These are phyloP conservation scores for Monosporozyma unispora DNA, from an alignment of 805 yeast genomes.

Conservation along the genomic window DNA sequence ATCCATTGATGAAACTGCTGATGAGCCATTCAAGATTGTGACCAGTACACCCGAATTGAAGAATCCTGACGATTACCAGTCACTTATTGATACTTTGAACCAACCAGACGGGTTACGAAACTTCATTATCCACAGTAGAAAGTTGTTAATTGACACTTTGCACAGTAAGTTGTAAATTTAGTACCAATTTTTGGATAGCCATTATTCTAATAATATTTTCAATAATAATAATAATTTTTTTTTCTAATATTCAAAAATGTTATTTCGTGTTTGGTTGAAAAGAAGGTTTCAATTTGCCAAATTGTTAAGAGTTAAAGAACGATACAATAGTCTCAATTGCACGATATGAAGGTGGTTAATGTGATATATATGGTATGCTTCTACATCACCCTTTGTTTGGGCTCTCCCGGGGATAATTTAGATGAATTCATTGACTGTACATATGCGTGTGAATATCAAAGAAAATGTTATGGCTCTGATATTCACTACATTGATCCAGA, in stretches of 20 bases:
- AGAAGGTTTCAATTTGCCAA: too few relatives aligned
- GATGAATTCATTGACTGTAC: conserved; percentile 49
- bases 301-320: too few relatives aligned
- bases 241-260: too few relatives aligned
- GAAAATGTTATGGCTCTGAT: conserved; percentile 16
- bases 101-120: not conserved
- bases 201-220: too few relatives aligned
- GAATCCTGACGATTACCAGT: not conserved
- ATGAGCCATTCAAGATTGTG: conserved; percentile 28
- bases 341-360: not conserved
- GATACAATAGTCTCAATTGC: too few relatives aligned
- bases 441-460: conserved; percentile 37
- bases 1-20: not conserved
- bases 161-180: not conserved
- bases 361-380: not conserved
- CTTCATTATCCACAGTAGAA: not conserved
- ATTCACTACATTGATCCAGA: conserved; percentile 17
- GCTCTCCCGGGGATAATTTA: conserved; percentile 56
- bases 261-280: too few relatives aligned
- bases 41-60: conserved; percentile 34
- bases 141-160: not conserved
- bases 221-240: too few relatives aligned
- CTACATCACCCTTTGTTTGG: conserved; percentile 13
- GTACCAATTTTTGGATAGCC: too few relatives aligned
- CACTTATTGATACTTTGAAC: not conserved